A percentile compares a stretch with the other conserved stretches of the same genome.
Conservation (phyloP, 2,329 filamentous ascomycete genomes). For the Incumbomyces lentus region DNA sequence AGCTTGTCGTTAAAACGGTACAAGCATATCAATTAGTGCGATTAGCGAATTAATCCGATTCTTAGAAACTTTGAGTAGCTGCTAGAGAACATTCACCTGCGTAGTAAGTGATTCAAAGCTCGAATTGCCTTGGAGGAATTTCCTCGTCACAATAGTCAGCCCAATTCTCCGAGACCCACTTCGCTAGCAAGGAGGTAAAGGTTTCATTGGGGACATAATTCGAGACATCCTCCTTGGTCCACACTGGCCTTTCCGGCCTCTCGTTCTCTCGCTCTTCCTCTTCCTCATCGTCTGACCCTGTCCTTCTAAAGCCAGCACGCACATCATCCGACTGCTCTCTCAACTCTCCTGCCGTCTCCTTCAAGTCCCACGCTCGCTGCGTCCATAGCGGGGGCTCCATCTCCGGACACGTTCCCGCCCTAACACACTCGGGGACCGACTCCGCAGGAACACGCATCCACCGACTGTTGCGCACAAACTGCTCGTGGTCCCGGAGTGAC, state of each 20-base stretch:
- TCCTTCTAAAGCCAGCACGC: background rate
- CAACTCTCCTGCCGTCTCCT: background rate
- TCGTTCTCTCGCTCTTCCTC: background rate
- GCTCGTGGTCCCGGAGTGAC: background rate
- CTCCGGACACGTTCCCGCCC: background rate
- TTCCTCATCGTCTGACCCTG: background rate
- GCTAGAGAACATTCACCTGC: too few relatives aligned
- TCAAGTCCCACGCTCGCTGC: background rate
- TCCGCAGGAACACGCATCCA: background rate
- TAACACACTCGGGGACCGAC: background rate
- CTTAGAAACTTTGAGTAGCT: too few relatives aligned
- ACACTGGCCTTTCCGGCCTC: conserved; percentile 32
- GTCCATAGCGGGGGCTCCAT: background rate
- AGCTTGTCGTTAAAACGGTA: too few relatives aligned
- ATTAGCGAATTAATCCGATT: too few relatives aligned
- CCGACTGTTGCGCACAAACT: background rate
- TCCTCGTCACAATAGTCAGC: conserved; percentile 18
- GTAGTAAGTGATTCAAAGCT: too few relatives aligned
- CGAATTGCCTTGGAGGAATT: background rate
- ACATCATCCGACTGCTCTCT: background rate
- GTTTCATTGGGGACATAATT: conserved; percentile 44
- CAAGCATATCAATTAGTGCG: too few relatives aligned
- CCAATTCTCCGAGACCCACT: conserved; percentile 52
- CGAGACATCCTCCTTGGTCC: conserved; percentile 40
- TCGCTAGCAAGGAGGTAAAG: conserved; percentile 48